A percentile compares a stretch with the other conserved stretches of the same genome.
Conservation (phyloP, 2,329 filamentous ascomycete species). For the Calonectria crousiana region DNA sequence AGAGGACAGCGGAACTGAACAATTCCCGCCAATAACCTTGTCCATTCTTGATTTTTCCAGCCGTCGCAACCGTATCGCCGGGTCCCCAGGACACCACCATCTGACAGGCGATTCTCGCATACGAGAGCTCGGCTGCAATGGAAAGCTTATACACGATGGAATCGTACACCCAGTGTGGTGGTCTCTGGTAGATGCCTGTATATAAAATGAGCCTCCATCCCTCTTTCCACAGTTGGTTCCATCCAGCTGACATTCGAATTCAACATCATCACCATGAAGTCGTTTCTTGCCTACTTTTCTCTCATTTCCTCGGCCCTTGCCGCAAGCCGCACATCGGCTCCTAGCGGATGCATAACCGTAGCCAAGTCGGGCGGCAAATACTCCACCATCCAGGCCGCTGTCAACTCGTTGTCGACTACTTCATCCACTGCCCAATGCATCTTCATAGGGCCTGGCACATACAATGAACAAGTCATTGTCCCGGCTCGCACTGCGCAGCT, state of each 20-base stretch:
- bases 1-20: neutral
- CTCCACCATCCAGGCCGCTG: constrained; percentile 63
- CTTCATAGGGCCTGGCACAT: constrained; percentile 75
- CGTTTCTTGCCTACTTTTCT: constrained; percentile 23
- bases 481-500: constrained; percentile 61
- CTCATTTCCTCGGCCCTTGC: constrained; percentile 42
- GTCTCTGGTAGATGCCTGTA: neutral
- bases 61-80: neutral
- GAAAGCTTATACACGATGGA: neutral
- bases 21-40: constrained; percentile 4
- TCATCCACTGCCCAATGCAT: constrained; percentile 66
- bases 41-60: neutral
- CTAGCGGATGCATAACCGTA: constrained; percentile 64
- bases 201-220: neutral
- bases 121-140: neutral
- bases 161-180: neutral
- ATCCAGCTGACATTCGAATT: neutral
- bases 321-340: constrained; percentile 52
- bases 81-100: neutral
- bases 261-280: constrained; percentile 33
- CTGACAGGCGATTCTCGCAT: neutral
- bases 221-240: neutral
- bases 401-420: constrained; percentile 67
- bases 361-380: constrained; percentile 52
- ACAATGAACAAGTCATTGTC: constrained; percentile 63